phyloP scores from a whole-genome alignment of 179 eudicot species.

The Dionaea muscipula region DNA sequence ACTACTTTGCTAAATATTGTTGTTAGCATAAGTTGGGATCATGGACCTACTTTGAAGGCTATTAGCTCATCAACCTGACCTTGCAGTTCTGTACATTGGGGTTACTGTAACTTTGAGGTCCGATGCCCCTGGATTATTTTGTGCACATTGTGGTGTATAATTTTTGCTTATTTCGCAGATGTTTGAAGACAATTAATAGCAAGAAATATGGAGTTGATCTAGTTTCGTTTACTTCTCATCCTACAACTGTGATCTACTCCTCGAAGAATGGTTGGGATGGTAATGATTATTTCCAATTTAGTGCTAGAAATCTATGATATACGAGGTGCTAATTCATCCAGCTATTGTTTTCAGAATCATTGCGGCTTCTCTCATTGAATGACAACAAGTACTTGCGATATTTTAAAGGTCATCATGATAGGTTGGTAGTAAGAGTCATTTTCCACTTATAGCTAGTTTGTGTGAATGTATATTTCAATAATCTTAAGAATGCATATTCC shows the following conservation, averaged over 20 bases:
- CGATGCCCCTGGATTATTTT: not conserved
- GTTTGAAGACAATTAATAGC: constrained; percentile 94
- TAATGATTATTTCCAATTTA: constrained; percentile 23
- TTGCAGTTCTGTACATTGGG: too few relatives aligned
- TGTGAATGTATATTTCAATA: not conserved
- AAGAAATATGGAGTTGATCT: constrained; percentile 96
- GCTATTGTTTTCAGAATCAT: constrained; percentile 49
- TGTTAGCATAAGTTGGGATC: too few relatives aligned
- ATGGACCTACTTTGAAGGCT: too few relatives aligned
- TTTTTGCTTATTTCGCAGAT: constrained; percentile 32
- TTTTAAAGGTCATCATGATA: constrained; percentile 98
- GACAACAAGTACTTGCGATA: constrained; percentile 96
- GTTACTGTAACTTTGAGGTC: too few relatives aligned
- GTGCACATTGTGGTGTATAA: constrained; percentile 5
- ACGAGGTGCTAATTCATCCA: constrained; percentile 5
- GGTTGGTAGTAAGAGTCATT: constrained; percentile 25
- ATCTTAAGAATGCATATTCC: not conserved
- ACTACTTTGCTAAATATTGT: too few relatives aligned
- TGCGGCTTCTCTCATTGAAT: constrained; percentile 89
- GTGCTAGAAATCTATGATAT: not conserved
- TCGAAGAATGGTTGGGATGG: constrained; percentile 99
- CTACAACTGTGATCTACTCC: constrained; percentile 93
- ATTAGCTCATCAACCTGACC: too few relatives aligned
- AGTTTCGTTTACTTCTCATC: constrained; percentile 87
- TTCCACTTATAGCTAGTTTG: not conserved